Evolutionary conservation across 768 basidiomycete genomes (phyloP), one percentile per base, ranked within the genome.

Genomic region (Panus rudis): DNA sequence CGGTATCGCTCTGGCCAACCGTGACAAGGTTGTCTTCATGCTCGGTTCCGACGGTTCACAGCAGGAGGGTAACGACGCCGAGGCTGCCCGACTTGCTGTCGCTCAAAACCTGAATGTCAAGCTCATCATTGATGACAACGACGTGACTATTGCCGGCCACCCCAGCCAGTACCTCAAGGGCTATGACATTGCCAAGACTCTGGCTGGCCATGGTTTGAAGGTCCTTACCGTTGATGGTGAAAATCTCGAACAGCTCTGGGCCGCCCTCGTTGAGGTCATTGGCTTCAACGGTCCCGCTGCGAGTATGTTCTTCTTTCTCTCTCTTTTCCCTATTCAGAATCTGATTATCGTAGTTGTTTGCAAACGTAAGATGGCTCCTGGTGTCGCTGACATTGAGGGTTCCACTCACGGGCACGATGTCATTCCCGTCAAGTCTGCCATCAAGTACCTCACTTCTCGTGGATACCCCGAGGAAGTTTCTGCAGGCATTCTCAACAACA

Each of bases 111-210:
- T 92, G 52, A 89, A 91, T 59, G 76, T 92, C 62, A 92, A 92
- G 64, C 68, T 92, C 43, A 63, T 92, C 60, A 81, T 92, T 50
- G 90, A 92, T 52, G 87, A 91, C 64, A 92, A 92, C 64, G 82
- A 92, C 58, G 89, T 92, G 51, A 92, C 89, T 6, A 92, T 92
- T 47, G 80, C 89, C n/a, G 90, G 90, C 0, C 88, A 92, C 55
- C 90, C 90, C 4, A 90, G 87, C 12, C 63, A 90, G 38, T 92
- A 92, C 58, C 76, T 91, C 53, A 80, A 80, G 57, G 89, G 89
- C 19, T 92, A 78, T 64, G 72, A 79, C 40, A 56, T 91, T 25
- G 56, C 63, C 19, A 77, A 80, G 67, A 91, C 88, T 0, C 74
- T 92, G 13, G 69, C 74, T 44, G 90, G 90, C 4, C 89, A 92